These are phyloP conservation scores for Venturia pyrina DNA, from an alignment of 2,329 filamentous ascomycete genomes.

Conservation along the genomic window DNA sequence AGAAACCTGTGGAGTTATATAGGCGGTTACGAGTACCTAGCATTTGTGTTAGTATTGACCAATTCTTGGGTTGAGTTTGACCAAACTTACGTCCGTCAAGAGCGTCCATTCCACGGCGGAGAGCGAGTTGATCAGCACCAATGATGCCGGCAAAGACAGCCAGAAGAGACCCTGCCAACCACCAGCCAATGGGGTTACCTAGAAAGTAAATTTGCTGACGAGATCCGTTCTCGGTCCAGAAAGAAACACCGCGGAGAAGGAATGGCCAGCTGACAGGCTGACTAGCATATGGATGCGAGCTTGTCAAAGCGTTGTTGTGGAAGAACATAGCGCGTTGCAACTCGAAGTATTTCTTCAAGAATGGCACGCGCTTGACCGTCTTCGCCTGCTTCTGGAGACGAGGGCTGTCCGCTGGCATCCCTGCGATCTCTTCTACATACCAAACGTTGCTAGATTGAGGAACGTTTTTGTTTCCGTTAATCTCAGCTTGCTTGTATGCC, in stretches of 20 bases:
- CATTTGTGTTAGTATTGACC: slow-evolving; percentile 13
- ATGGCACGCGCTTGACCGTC: slow-evolving; percentile 74
- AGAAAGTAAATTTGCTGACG: slow-evolving; percentile 97
- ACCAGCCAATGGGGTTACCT: slow-evolving; percentile 95
- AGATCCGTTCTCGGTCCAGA: slow-evolving; percentile 97
- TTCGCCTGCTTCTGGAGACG: slow-evolving; percentile 67
- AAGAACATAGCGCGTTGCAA: slow-evolving; percentile 97
- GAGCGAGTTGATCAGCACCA: slow-evolving; percentile 83
- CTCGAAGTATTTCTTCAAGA: slow-evolving; percentile 91
- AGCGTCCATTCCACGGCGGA: slow-evolving; percentile 86
- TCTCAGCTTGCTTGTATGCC: slow-evolving; percentile 95
- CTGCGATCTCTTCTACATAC: slow-evolving; percentile 87
- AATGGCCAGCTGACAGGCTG: slow-evolving; percentile 97
- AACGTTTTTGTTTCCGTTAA: slow-evolving; percentile 98
- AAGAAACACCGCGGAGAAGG: slow-evolving; percentile 90
- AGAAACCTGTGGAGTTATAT: slow-evolving; percentile 98
- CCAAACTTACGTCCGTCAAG: slow-evolving; percentile 74
- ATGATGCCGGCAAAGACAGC: slow-evolving; percentile 91
- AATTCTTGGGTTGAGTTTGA: not conserved
- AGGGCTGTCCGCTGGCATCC: slow-evolving; percentile 57
- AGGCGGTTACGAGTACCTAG: slow-evolving; percentile 80
- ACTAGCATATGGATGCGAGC: slow-evolving; percentile 91
- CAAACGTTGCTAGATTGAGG: slow-evolving; percentile 85
- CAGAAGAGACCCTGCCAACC: slow-evolving; percentile 83
- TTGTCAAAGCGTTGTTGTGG: slow-evolving; percentile 97